Evolutionary conservation across 441 rosid species (phyloP).

Genomic region (Rhodomyrtus psidioides): DNA sequence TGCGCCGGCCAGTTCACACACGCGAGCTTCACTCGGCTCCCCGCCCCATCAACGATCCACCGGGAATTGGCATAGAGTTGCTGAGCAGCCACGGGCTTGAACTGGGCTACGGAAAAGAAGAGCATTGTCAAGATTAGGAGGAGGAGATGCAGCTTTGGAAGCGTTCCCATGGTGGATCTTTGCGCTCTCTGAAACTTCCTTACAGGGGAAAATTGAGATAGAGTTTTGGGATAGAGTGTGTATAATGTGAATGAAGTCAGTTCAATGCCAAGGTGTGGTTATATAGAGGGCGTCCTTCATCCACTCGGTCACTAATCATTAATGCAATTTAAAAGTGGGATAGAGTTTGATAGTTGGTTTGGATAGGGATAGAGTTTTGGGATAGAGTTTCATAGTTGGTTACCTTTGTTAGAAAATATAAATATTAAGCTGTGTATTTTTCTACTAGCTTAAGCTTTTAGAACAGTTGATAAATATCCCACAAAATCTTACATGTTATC

Average conservation of each 20-base stretch:
- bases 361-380: not conserved
- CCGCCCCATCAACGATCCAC: not conserved
- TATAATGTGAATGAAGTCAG: too few species aligned
- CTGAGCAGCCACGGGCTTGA: not conserved
- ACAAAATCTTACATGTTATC: too few species aligned
- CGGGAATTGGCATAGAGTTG: not conserved
- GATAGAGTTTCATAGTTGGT: not conserved
- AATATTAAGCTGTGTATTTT: too few species aligned
- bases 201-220: too few species aligned
- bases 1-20: conserved; percentile 2
- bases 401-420: not conserved
- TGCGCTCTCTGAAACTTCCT: too few species aligned
- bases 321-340: not conserved
- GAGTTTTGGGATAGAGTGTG: too few species aligned
- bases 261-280: too few species aligned
- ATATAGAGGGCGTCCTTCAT: not conserved
- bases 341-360: not conserved
- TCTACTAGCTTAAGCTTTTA: too few species aligned
- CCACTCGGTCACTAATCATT: not conserved
- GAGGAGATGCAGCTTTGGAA: not conserved
- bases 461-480: too few species aligned
- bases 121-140: not conserved
- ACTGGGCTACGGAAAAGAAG: not conserved
- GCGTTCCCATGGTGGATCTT: not conserved
- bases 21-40: not conserved